phyloP scores from a whole-genome alignment of 805 yeast species.

The Saccharomycopsis olivae region DNA sequence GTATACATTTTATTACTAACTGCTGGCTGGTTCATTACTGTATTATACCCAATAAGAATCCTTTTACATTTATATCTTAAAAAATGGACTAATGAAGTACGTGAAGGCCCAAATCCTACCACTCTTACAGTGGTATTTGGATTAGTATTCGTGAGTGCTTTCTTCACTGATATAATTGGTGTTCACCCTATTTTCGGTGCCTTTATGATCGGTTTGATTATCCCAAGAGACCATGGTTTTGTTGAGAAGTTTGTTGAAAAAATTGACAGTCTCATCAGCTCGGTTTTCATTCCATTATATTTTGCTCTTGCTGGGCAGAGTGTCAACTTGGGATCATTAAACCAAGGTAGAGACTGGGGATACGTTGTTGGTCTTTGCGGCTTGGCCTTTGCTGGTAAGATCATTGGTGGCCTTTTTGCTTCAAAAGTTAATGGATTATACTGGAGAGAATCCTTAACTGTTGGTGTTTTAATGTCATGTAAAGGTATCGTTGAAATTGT shows the following conservation, averaged over 20 bases:
- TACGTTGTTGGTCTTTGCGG: slow-evolving; percentile 57
- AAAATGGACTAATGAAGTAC: slow-evolving; percentile 40
- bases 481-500: slow-evolving; percentile 83
- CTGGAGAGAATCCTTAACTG: slow-evolving; percentile 68
- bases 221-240: slow-evolving; percentile 69
- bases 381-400: slow-evolving; percentile 59
- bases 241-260: slow-evolving; percentile 61
- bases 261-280: slow-evolving; percentile 67
- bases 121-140: slow-evolving; percentile 48
- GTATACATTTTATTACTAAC: slow-evolving; percentile 58
- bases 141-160: slow-evolving; percentile 56
- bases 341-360: slow-evolving; percentile 67
- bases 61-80: slow-evolving; percentile 35
- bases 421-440: slow-evolving; percentile 51
- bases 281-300: slow-evolving; percentile 64
- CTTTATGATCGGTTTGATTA: slow-evolving; percentile 62
- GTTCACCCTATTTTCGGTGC: slow-evolving; percentile 86
- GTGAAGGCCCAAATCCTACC: slow-evolving; percentile 45
- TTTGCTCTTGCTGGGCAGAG: slow-evolving; percentile 73
- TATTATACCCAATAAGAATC: slow-evolving; percentile 46
- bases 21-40: slow-evolving; percentile 57
- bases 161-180: slow-evolving; percentile 75
- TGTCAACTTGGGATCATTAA: slow-evolving; percentile 53
- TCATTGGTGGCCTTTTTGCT: slow-evolving; percentile 55
- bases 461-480: slow-evolving; percentile 78